These are phyloP conservation scores for Rhypophila decipiens DNA, from an alignment of 495 filamentous ascomycete genomes.

Conservation along the genomic window DNA sequence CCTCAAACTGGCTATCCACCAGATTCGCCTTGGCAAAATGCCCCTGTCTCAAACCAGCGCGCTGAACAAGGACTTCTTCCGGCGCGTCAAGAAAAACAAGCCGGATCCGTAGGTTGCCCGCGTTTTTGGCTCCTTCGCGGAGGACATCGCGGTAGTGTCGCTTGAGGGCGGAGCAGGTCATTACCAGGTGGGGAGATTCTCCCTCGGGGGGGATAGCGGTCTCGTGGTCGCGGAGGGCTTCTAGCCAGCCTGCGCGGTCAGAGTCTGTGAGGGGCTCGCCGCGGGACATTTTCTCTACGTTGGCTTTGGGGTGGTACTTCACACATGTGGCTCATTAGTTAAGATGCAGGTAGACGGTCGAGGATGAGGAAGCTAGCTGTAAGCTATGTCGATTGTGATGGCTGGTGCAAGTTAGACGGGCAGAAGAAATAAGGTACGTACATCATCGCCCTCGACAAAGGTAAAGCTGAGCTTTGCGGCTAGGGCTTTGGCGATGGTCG, in stretches of 20 bases:
- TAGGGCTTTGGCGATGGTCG: conserved; percentile 23
- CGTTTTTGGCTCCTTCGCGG: conserved; percentile 6
- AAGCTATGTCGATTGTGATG: too few species aligned
- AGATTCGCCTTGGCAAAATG: conserved; percentile 15
- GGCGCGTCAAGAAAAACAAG: conserved; percentile 17
- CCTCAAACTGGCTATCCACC: conserved; percentile 14
- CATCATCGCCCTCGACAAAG: conserved; percentile 45
- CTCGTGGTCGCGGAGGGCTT: conserved; percentile 15
- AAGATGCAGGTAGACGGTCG: too few species aligned
- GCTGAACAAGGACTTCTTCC: conserved; percentile 4
- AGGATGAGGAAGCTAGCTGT: too few species aligned
- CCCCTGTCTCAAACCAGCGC: conserved; percentile 11
- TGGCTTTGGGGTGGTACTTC: conserved; percentile 24
- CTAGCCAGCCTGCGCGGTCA: conserved; percentile 23
- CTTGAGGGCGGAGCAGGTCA: conserved; percentile 22
- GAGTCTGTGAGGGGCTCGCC: conserved; percentile 15
- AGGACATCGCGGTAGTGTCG: conserved; percentile 18
- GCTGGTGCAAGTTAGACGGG: too few species aligned
- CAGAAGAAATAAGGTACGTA: conserved; percentile 19
- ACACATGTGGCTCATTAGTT: too few species aligned
- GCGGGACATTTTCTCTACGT: conserved; percentile 20
- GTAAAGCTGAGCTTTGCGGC: conserved; percentile 21
- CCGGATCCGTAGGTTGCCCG: conserved; percentile 7
- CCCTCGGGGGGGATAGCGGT: neutral
- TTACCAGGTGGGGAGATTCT: conserved; percentile 9